A percentile compares a stretch with the other conserved stretches of the same genome.
phyloP scores from a whole-genome alignment of 2,329 filamentous ascomycete species.

The Botrytis galanthina region DNA sequence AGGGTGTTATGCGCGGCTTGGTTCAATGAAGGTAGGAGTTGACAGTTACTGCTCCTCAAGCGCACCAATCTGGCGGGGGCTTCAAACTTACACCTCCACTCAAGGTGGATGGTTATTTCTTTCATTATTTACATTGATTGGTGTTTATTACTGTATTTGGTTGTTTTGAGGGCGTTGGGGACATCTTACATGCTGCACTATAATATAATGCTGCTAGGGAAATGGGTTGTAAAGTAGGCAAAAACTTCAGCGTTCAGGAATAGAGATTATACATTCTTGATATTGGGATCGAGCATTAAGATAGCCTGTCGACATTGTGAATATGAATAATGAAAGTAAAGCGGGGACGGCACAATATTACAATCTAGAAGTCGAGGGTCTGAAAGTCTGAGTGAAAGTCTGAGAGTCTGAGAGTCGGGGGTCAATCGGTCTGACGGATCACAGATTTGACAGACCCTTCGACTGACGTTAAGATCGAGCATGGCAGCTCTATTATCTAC shows the following conservation, averaged over 20 bases:
- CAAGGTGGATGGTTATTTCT: constrained; percentile 24
- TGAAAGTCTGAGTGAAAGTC: too few species aligned
- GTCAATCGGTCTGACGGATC: background rate
- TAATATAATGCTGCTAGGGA: constrained; percentile 14
- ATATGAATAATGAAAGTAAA: background rate
- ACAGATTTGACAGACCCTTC: background rate
- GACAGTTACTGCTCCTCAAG: constrained; percentile 6
- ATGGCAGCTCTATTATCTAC: background rate
- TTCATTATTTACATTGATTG: constrained; percentile 31
- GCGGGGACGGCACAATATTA: background rate
- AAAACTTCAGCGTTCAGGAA: constrained; percentile 29
- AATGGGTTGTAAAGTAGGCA: constrained; percentile 32
- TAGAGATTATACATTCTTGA: constrained; percentile 27
- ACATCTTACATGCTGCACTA: constrained; percentile 20
- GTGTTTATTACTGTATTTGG: constrained; percentile 33
- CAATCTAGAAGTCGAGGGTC: background rate
- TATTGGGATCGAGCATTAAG: background rate
- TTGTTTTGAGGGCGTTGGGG: constrained; percentile 33
- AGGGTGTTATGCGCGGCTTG: constrained; percentile 28
- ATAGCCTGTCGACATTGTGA: background rate
- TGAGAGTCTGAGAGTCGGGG: too few species aligned
- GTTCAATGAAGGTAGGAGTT: constrained; percentile 23
- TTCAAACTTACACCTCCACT: constrained; percentile 26
- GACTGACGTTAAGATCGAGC: background rate
- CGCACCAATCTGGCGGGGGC: background rate